A percentile compares a stretch with the other conserved stretches of the same genome.
phyloP scores from a whole-genome alignment of 2,329 filamentous ascomycete genomes.

The Monosporascus ibericus region DNA sequence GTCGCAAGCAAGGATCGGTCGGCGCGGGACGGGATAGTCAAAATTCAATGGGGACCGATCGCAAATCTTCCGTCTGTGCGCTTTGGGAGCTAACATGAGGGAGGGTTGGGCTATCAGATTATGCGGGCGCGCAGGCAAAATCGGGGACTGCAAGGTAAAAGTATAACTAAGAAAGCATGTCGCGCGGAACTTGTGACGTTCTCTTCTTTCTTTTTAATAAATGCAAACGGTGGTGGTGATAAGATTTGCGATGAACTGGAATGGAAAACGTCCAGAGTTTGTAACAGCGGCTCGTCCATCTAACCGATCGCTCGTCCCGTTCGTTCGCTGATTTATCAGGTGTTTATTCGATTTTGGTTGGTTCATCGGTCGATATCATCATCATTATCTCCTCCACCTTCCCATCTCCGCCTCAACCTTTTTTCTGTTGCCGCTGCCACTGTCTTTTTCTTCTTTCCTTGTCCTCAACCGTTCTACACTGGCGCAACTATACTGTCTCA shows the following conservation, averaged over 20 bases:
- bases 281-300: not conserved
- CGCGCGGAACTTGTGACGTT: not conserved
- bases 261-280: not conserved
- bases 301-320: not conserved
- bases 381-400: not conserved
- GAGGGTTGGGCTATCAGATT: not conserved
- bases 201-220: not conserved
- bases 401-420: not conserved
- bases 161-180: not conserved
- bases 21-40: not conserved
- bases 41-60: not conserved
- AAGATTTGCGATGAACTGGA: not conserved
- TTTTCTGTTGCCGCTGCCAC: no score
- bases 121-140: not conserved
- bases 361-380: not conserved
- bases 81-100: not conserved
- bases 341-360: constrained; percentile 3
- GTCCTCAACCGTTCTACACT: no score
- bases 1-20: not conserved
- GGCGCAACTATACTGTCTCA: no score
- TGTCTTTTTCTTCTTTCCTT: no score
- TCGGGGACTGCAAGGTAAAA: not conserved
- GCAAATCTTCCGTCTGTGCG: not conserved
- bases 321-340: constrained; percentile 1
- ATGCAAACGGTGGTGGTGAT: not conserved